A percentile compares a stretch with the other conserved stretches of the same genome.
Evolutionary conservation across 805 yeast species (phyloP).

Genomic region (Ogataea nonfermentans): DNA sequence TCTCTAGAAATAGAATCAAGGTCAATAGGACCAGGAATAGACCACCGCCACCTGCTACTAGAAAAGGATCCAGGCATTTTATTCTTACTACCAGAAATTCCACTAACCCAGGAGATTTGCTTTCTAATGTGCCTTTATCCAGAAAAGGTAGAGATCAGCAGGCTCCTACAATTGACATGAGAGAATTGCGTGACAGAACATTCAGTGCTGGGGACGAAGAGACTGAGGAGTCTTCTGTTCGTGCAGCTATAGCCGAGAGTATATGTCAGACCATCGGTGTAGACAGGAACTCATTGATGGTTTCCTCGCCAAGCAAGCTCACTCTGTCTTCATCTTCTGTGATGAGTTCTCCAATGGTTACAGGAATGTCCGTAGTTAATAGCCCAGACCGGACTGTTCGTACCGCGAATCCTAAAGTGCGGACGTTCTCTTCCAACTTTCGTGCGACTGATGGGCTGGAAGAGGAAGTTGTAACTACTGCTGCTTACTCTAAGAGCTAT

Average conservation of each 20-base stretch:
- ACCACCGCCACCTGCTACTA: slow-evolving; percentile 4
- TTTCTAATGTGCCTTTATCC: slow-evolving; percentile 72
- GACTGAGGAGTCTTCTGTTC: slow-evolving; percentile 63
- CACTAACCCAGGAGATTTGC: slow-evolving; percentile 79
- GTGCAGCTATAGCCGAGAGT: slow-evolving; percentile 67
- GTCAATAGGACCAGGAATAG: neutral
- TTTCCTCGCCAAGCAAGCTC: slow-evolving; percentile 15
- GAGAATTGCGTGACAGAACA: slow-evolving; percentile 34
- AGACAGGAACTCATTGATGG: slow-evolving; percentile 31
- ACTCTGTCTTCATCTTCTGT: slow-evolving; percentile 20
- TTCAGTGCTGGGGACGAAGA: slow-evolving; percentile 62
- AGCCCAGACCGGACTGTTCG: no score
- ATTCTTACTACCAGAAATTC: slow-evolving; percentile 53
- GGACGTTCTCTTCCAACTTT: slow-evolving; percentile 10
- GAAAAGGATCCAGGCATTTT: slow-evolving; percentile 42
- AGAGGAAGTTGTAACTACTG: slow-evolving; percentile 12
- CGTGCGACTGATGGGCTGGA: neutral
- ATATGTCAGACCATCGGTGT: slow-evolving; percentile 70
- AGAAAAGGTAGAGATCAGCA: slow-evolving; percentile 12
- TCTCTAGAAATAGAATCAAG: slow-evolving; percentile 1
- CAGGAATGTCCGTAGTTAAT: no score
- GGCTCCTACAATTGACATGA: slow-evolving; percentile 15
- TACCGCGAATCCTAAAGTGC: slow-evolving; percentile 11
- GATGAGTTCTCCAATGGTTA: slow-evolving; percentile 1
- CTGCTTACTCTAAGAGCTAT: slow-evolving; percentile 23